These are phyloP conservation scores for Ascochyta koolunga DNA, from an alignment of 2,329 filamentous ascomycete genomes.

Conservation along the genomic window DNA sequence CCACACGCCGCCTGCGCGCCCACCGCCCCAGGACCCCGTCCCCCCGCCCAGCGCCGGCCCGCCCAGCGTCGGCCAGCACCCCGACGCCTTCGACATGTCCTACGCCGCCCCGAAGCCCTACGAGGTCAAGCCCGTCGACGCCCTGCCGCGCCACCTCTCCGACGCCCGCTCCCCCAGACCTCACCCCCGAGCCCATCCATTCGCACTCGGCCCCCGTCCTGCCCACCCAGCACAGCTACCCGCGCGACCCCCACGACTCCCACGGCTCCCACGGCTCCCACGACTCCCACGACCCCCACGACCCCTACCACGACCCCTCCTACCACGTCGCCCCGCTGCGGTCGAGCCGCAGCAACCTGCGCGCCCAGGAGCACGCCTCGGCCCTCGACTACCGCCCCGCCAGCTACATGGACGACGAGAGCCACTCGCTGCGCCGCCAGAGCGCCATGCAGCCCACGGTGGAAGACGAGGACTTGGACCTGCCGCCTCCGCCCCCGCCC, in stretches of 20 bases:
- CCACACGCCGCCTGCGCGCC: slow-evolving; percentile 35
- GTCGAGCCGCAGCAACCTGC: slow-evolving; percentile 34
- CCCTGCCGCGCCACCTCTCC: slow-evolving; percentile 35
- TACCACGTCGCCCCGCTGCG: slow-evolving; percentile 45
- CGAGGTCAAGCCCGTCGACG: slow-evolving; percentile 40
- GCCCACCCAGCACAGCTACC: slow-evolving; percentile 42
- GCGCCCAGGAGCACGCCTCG: slow-evolving; percentile 29
- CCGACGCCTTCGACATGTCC: slow-evolving; percentile 43
- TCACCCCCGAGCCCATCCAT: slow-evolving; percentile 46
- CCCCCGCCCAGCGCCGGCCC: slow-evolving; percentile 33
- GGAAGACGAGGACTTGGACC: slow-evolving; percentile 67
- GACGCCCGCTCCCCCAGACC: slow-evolving; percentile 32
- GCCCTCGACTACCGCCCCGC: slow-evolving; percentile 42
- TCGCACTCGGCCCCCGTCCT: slow-evolving; percentile 54
- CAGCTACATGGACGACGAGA: slow-evolving; percentile 51
- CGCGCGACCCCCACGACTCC: slow-evolving; percentile 21
- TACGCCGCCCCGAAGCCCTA: slow-evolving; percentile 47
- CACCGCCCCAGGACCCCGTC: slow-evolving; percentile 30
- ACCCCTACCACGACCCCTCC: slow-evolving; percentile 36
- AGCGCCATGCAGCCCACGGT: slow-evolving; percentile 66
- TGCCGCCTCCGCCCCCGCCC: slow-evolving; percentile 50
- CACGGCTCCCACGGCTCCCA: slow-evolving; percentile 24
- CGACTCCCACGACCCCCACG: slow-evolving; percentile 26
- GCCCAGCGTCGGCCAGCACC: slow-evolving; percentile 24
- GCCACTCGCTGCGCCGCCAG: slow-evolving; percentile 53